A percentile compares a stretch with the other conserved stretches of the same genome.
Conservation (phyloP, 768 basidiomycete species). For the Macrolepiota albuminosa region DNA sequence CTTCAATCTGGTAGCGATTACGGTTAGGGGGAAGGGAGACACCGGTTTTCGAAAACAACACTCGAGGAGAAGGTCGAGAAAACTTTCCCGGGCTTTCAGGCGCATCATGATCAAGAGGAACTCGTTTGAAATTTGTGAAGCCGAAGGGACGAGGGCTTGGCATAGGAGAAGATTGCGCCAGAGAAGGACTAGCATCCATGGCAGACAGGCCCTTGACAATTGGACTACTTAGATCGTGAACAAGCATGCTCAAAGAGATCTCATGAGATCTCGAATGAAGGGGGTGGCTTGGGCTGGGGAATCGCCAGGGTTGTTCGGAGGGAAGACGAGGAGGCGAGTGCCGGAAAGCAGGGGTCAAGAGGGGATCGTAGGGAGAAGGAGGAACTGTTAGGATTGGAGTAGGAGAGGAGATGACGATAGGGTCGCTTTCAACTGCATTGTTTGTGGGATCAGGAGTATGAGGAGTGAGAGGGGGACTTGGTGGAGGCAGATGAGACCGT, state of each 20-base stretch:
- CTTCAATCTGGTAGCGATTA: constrained; percentile 32
- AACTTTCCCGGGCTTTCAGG: constrained; percentile 28
- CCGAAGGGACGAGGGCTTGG: constrained; percentile 19
- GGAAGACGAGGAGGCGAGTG: constrained; percentile 73
- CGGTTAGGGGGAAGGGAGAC: constrained; percentile 27
- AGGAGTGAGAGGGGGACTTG: constrained; percentile 34
- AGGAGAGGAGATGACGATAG: constrained; percentile 26
- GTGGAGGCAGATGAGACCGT: constrained; percentile 17
- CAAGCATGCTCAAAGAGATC: constrained; percentile 60
- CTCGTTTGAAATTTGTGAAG: constrained; percentile 16
- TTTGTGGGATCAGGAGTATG: constrained; percentile 28
- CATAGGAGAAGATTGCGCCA: constrained; percentile 32
- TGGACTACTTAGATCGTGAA: constrained; percentile 48
- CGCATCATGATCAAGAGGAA: constrained; percentile 22
- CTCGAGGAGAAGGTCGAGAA: constrained; percentile 34
- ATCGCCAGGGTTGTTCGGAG: constrained; percentile 80
- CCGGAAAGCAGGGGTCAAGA: constrained; percentile 69
- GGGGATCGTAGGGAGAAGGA: constrained; percentile 73
- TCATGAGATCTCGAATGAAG: constrained; percentile 62
- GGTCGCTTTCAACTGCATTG: constrained; percentile 15
- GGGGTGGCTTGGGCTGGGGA: constrained; percentile 75
- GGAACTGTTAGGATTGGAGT: constrained; percentile 36
- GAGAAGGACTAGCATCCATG: constrained; percentile 26
- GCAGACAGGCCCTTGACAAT: constrained; percentile 27
- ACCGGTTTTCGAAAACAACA: constrained; percentile 31